Evolutionary conservation across 306 rosid genomes (phyloP).

Genomic region (Gynostemma pentaphyllum): DNA sequence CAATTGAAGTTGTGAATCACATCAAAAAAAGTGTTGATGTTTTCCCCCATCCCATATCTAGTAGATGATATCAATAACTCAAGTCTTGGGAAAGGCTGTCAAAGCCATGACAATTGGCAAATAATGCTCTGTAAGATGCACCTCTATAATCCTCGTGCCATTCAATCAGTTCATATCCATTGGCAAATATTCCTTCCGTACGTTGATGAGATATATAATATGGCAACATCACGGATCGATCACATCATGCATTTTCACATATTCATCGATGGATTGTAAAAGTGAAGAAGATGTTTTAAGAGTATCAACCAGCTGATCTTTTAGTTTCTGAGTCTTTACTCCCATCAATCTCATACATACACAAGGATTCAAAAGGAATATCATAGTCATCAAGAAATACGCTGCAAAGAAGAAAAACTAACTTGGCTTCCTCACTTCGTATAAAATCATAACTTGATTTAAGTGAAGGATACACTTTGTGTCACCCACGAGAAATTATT

Average conservation of each 20-base stretch:
- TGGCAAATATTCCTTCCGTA: not conserved
- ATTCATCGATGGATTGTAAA: rapidly evolving
- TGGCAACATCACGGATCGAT: too few relatives aligned
- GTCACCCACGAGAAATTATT: too few relatives aligned
- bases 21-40: not conserved
- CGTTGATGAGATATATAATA: too few relatives aligned
- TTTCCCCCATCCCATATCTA: too few relatives aligned
- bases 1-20: not conserved
- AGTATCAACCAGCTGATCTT: not conserved
- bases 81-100: not conserved
- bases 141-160: not conserved
- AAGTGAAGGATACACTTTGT: too few relatives aligned
- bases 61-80: not conserved
- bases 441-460: too few relatives aligned
- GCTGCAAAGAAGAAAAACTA: too few relatives aligned
- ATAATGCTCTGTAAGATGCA: not conserved
- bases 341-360: too few relatives aligned
- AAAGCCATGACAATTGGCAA: not conserved
- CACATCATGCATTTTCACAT: slow-evolving; percentile 4
- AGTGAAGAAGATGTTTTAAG: slow-evolving; percentile 14
- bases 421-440: too few relatives aligned
- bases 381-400: too few relatives aligned
- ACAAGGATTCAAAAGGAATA: too few relatives aligned
- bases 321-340: not conserved
- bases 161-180: not conserved